Percentiles rank a stretch among this genome's conserved stretches.
Conservation (phyloP, 306 rosid species). For the Trichosanthes cucumerina region DNA sequence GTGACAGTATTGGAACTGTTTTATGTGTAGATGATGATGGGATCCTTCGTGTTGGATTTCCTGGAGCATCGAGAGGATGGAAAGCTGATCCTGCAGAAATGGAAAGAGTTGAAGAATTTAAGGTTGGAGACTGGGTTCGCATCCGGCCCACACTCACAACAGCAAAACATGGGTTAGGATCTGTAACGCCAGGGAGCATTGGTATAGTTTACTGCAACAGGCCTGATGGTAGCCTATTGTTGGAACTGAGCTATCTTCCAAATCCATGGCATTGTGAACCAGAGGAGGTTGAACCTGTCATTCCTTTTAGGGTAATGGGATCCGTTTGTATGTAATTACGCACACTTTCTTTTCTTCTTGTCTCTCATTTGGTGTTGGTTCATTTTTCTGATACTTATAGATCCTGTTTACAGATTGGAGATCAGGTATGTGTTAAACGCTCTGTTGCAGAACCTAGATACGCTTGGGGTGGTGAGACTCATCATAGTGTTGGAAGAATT, state of each 20-base stretch:
- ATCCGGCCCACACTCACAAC: slow-evolving; percentile 94
- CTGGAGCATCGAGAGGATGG: slow-evolving; percentile 99
- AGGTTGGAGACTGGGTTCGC: slow-evolving; percentile 98
- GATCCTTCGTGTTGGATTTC: slow-evolving; percentile 95
- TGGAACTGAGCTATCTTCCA: slow-evolving; percentile 92
- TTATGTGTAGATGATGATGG: slow-evolving; percentile 97
- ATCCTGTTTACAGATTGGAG: slow-evolving; percentile 59
- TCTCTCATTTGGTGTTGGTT: neutral
- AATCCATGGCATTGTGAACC: slow-evolving; percentile 99
- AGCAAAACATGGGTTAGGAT: slow-evolving; percentile 93
- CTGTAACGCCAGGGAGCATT: slow-evolving; percentile 97
- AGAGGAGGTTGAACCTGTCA: slow-evolving; percentile 93
- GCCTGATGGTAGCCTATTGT: slow-evolving; percentile 86
- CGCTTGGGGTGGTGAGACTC: slow-evolving; percentile 99
- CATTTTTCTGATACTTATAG: slow-evolving; percentile 11
- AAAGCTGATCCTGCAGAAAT: slow-evolving; percentile 99
- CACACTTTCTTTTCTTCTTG: slow-evolving; percentile 4
- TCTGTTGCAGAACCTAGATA: slow-evolving; percentile 99
- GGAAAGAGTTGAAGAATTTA: slow-evolving; percentile 98
- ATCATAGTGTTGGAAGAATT: slow-evolving; percentile 91
- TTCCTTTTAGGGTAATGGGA: slow-evolving; percentile 68
- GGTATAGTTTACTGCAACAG: slow-evolving; percentile 93
- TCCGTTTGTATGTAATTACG: neutral
- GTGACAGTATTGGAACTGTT: slow-evolving; percentile 95
- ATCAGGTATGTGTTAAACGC: slow-evolving; percentile 88